These are phyloP conservation scores for Bremia lactucae DNA, from an alignment of 352 stramenopile genomes.

Conservation along the genomic window DNA sequence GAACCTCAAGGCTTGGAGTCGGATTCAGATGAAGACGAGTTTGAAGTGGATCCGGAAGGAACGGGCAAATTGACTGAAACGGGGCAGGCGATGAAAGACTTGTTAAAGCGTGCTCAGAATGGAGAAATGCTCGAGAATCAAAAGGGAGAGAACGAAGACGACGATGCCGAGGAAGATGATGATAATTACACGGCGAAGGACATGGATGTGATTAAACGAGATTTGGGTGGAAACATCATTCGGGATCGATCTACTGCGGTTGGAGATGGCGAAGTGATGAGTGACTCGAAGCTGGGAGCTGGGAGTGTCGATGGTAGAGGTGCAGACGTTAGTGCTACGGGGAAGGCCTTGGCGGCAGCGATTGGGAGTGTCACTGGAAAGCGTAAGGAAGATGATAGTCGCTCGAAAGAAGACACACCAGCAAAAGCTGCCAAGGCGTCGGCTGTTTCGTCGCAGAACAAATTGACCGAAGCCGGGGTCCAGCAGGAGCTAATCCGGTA, in stretches of 20 bases:
- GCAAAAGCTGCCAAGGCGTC: constrained; percentile 29
- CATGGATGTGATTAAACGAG: constrained; percentile 73
- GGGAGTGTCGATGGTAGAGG: constrained; percentile 14
- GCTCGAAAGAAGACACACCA: constrained; percentile 35
- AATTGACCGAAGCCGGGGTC: constrained; percentile 70
- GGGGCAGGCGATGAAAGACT: constrained; percentile 73
- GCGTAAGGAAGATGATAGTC: constrained; percentile 34
- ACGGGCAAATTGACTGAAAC: constrained; percentile 73
- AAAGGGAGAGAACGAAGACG: constrained; percentile 47
- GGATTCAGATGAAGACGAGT: constrained; percentile 70
- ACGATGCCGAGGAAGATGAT: constrained; percentile 47
- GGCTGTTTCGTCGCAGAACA: constrained; percentile 31
- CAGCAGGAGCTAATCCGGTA: constrained; percentile 79
- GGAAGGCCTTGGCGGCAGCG: constrained; percentile 8
- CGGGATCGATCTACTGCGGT: constrained; percentile 32
- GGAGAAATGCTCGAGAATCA: constrained; percentile 50
- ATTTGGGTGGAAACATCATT: constrained; percentile 77
- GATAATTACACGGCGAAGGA: constrained; percentile 68
- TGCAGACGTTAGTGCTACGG: constrained; percentile 16
- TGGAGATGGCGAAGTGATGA: constrained; percentile 6
- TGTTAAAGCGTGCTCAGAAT: constrained; percentile 69
- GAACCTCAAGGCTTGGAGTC: constrained; percentile 53
- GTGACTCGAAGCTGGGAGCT: constrained; percentile 21
- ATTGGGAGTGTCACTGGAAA: constrained; percentile 28
- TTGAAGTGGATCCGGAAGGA: constrained; percentile 54